Percentiles rank a stretch among this genome's conserved stretches.
Conservation (phyloP, 257 asterid species). For the Leonotis leonurus region DNA sequence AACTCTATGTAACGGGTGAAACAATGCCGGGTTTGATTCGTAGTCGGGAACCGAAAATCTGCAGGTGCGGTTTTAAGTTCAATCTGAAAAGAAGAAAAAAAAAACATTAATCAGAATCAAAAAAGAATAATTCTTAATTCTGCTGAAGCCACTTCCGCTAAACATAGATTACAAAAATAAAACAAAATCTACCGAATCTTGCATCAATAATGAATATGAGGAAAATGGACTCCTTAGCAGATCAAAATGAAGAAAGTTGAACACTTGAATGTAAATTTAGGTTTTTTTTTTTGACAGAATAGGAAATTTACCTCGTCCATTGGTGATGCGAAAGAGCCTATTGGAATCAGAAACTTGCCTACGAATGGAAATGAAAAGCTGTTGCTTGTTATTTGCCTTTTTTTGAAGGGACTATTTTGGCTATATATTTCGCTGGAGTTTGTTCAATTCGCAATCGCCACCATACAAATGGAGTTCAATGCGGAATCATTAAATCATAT, state of each 20-base stretch:
- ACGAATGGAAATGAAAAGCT: background rate
- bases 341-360: background rate
- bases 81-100: slow-evolving; percentile 59
- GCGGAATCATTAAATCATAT: background rate
- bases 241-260: background rate
- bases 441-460: background rate
- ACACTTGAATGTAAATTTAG: background rate
- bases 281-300: background rate
- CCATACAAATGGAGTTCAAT: background rate
- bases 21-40: slow-evolving; percentile 92
- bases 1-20: slow-evolving; percentile 92
- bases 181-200: too few relatives aligned
- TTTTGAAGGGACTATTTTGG: too few relatives aligned
- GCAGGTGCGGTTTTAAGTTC: slow-evolving; percentile 91
- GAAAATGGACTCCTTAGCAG: background rate
- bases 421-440: too few relatives aligned
- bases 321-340: background rate
- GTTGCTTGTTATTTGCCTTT: background rate
- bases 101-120: background rate
- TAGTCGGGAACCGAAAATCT: slow-evolving; percentile 94
- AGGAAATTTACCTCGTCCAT: background rate
- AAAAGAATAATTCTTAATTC: too few relatives aligned
- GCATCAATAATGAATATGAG: too few relatives aligned
- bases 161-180: too few relatives aligned
- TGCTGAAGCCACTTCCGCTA: background rate